A percentile compares a stretch with the other conserved stretches of the same genome.
Conservation (phyloP, 192 early-diverging fungal genomes). For the Coemansia sp. region DNA sequence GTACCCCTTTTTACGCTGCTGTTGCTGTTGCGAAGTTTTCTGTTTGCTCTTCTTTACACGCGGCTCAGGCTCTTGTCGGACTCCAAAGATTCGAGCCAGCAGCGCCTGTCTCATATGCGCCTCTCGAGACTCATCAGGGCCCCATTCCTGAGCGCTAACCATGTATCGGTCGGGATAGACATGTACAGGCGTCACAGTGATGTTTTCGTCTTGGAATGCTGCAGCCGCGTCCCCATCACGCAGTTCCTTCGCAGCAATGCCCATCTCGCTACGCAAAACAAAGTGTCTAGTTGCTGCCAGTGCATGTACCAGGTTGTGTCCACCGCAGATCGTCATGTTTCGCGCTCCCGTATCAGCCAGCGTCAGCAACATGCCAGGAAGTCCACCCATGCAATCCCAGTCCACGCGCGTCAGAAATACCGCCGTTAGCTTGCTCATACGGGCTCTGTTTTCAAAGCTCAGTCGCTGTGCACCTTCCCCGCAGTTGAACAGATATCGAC, state of each 20-base stretch:
- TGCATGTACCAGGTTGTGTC: slow-evolving; percentile 76
- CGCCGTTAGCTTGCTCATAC: slow-evolving; percentile 68
- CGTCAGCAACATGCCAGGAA: slow-evolving; percentile 92
- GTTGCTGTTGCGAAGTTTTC: slow-evolving; percentile 4
- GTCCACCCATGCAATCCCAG: slow-evolving; percentile 86
- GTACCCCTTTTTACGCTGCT: slow-evolving; percentile 37
- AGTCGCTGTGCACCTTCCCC: slow-evolving; percentile 88
- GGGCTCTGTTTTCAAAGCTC: slow-evolving; percentile 72
- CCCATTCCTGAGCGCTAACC: slow-evolving; percentile 12
- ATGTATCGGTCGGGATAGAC: slow-evolving; percentile 57
- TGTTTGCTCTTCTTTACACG: slow-evolving; percentile 9
- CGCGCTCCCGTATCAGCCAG: slow-evolving; percentile 71
- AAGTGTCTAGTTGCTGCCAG: slow-evolving; percentile 78
- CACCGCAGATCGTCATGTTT: slow-evolving; percentile 67
- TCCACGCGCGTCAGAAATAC: slow-evolving; percentile 80
- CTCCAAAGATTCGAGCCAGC: slow-evolving; percentile 34
- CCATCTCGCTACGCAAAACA: slow-evolving; percentile 63
- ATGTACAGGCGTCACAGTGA: slow-evolving; percentile 65
- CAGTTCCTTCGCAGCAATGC: slow-evolving; percentile 61
- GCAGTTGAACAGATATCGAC: slow-evolving; percentile 91
- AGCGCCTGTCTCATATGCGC: slow-evolving; percentile 14
- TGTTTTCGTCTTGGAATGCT: slow-evolving; percentile 63
- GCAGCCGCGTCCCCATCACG: slow-evolving; percentile 36
- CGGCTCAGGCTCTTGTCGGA: slow-evolving; percentile 12
- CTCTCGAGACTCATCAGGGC: slow-evolving; percentile 31